These are phyloP conservation scores for Rhododendron williamsianum DNA, from an alignment of 148 eudicot species.

Conservation along the genomic window DNA sequence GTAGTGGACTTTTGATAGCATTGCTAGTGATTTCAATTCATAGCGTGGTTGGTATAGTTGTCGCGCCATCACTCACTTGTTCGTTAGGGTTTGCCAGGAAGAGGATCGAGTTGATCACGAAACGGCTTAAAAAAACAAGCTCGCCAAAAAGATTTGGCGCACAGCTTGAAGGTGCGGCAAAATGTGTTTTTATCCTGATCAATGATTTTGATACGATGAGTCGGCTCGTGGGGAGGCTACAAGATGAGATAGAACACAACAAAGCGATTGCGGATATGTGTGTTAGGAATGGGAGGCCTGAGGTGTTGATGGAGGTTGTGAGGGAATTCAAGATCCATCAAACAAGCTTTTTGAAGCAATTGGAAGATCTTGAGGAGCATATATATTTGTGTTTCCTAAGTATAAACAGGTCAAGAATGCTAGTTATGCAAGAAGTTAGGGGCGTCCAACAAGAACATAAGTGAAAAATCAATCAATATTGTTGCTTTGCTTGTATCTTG, in stretches of 20 bases:
- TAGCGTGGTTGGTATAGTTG: conserved; percentile 41
- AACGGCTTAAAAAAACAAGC: conserved; percentile 13
- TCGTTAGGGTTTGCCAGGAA: conserved; percentile 20
- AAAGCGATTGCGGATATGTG: conserved; percentile 48
- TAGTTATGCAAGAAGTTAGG: conserved; percentile 36
- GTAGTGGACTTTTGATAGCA: conserved; percentile 25
- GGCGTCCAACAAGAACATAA: conserved; percentile 2
- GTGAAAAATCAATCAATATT: neutral
- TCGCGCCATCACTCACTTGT: conserved; percentile 39
- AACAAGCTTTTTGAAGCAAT: conserved; percentile 46
- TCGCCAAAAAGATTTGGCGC: conserved; percentile 22
- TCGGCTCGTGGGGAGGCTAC: conserved; percentile 50
- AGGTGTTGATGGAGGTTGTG: conserved; percentile 52
- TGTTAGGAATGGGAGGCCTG: conserved; percentile 42
- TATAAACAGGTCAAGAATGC: conserved; percentile 67
- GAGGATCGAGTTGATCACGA: conserved; percentile 4
- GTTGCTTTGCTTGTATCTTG: neutral
- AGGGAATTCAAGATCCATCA: conserved; percentile 47
- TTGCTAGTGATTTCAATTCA: conserved; percentile 45
- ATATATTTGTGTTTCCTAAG: conserved; percentile 65
- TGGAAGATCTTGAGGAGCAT: conserved; percentile 77
- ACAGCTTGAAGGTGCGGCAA: conserved; percentile 64
- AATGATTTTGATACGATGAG: conserved; percentile 73
- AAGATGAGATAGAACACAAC: conserved; percentile 63
- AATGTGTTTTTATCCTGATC: conserved; percentile 53